Conservation (phyloP, 805 yeast genomes). For the Myxozyma melibiosi region DNA sequence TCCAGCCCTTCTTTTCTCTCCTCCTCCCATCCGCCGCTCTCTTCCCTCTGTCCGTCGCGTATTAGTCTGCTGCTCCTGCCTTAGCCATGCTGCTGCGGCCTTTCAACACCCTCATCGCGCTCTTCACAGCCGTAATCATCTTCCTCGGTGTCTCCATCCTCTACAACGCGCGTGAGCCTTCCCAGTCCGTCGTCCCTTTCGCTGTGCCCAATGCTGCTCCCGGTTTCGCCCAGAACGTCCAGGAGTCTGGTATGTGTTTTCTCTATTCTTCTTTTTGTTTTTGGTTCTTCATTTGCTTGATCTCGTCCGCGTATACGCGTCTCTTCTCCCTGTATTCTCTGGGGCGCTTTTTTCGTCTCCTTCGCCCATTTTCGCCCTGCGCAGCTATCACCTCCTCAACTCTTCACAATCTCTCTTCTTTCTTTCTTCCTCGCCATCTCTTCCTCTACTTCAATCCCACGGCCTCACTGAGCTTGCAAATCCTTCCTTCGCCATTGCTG, state of each 20-base stretch:
- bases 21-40: neutral
- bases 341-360: neutral
- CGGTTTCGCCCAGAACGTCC: neutral
- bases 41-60: neutral
- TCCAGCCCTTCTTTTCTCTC: neutral
- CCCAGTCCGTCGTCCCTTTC: conserved; percentile 22
- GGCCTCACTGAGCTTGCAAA: neutral
- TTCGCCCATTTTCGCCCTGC: neutral
- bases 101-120: conserved; percentile 27
- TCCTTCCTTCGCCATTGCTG: neutral
- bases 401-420: neutral
- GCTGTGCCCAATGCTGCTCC: conserved; percentile 4
- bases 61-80: neutral
- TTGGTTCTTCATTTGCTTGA: neutral
- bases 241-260: conserved; percentile 7
- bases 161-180: conserved; percentile 13
- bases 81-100: conserved; percentile 29
- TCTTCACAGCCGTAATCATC: conserved; percentile 25
- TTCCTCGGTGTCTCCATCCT: conserved; percentile 29
- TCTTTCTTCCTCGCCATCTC: neutral
- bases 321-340: neutral
- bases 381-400: neutral
- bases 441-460: neutral
- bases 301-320: neutral
- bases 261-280: neutral